These are phyloP conservation scores for Metschnikowia kofuensis DNA, from an alignment of 805 yeast species.

Conservation along the genomic window DNA sequence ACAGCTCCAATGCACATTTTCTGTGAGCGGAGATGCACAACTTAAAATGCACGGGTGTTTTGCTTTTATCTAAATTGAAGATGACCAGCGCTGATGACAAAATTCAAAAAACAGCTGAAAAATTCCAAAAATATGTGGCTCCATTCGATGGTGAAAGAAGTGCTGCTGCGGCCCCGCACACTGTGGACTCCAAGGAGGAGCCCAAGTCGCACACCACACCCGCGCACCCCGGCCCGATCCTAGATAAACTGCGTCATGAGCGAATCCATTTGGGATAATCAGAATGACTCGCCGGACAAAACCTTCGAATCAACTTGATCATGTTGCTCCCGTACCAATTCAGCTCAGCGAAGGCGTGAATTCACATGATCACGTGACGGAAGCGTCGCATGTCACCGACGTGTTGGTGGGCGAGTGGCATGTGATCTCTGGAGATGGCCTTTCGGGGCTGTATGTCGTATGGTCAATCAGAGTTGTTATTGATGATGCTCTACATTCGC, in stretches of 20 bases:
- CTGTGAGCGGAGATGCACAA: no score
- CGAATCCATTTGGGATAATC: background rate
- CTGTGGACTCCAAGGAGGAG: background rate
- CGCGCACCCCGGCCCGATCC: background rate
- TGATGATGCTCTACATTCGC: constrained; percentile 36
- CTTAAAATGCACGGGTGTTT: no score
- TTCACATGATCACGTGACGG: constrained; percentile 17
- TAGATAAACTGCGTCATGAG: background rate
- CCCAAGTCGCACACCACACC: constrained; percentile 1
- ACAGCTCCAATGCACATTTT: background rate
- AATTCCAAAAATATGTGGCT: no score
- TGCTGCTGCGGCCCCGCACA: no score
- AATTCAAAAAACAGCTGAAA: no score
- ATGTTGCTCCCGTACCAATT: constrained; percentile 38
- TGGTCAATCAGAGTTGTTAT: constrained; percentile 39
- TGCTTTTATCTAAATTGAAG: no score
- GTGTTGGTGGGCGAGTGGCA: constrained; percentile 42
- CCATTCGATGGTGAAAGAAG: no score
- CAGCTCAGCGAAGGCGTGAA: constrained; percentile 26
- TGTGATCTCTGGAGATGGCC: constrained; percentile 33
- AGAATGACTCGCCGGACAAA: constrained; percentile 3
- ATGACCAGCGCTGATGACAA: no score
- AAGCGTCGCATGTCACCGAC: constrained; percentile 35
- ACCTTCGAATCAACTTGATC: constrained; percentile 20
- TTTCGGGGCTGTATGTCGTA: constrained; percentile 34